Base-by-base conservation (phyloP, 495 filamentous ascomycete genomes). In the Aspergillus sclerotioniger region DNA sequence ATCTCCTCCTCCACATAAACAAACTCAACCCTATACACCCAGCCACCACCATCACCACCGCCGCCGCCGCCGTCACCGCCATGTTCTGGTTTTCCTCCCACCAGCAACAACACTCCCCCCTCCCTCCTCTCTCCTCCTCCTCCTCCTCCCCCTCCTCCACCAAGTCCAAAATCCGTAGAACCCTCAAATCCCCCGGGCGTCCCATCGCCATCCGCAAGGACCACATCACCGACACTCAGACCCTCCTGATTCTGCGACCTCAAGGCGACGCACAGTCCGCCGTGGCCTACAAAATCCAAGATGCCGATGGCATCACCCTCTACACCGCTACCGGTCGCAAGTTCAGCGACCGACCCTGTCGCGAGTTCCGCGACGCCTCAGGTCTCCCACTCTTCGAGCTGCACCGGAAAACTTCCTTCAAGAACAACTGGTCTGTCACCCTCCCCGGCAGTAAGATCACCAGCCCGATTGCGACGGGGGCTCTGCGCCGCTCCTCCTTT, bases 341-440 rank as follows among this genome's bases (percentile, higher is more conserved):
- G 53, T 62, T 56, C 43, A 57, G 28, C n/a, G 48, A 59, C 56
- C 43, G 62, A 1, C 15, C 46, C 3, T 61, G 56, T 46, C 59
- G 59, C 12, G 62, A 65, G 37, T 51, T 65, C 44, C 59, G 62
- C 9, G 59, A 62, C 15, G 51, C 58, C 6, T 58, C 62, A n/a
- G 62, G 62, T 1, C 39, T 64, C 2, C 62, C 62, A 1, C 33
- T 64, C 10, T 64, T 71, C 53, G 67, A 71, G 47, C 54, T 71
- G 2, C 65, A 70, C 41, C 54, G 55, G 7, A 60, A 60, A 39
- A 29, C 28, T 6, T 28, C 47, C 16, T 53, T 55, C 17, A 51
- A 39, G 19, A 39, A 52, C 15, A 37, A 52, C 3, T 71, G 69
- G 69, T 62, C 47, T 10, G 51, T 71, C 29, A 65, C 65, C 3